Percentiles rank a stretch among this genome's conserved stretches.
Evolutionary conservation across 169 alveolate genomes (phyloP).

Genomic region (Eimeria necatrix): DNA sequence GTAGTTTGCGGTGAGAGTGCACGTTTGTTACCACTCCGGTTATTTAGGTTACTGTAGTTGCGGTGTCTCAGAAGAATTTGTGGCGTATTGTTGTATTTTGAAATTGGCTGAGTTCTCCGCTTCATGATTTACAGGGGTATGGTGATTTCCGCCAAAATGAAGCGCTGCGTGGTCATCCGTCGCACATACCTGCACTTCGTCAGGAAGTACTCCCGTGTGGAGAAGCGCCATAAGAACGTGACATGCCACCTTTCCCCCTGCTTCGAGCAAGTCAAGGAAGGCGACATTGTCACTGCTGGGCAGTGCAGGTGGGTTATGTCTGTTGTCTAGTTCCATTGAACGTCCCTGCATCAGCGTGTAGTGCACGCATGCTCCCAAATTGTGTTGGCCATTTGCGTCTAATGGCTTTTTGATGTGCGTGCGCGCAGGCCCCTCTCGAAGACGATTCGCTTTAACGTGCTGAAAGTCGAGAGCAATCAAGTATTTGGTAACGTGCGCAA

Average conservation of each 20-base stretch:
- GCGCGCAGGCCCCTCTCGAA: constrained; percentile 98
- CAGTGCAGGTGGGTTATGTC: constrained; percentile 95
- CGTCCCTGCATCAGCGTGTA: neutral
- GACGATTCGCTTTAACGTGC: constrained; percentile 99
- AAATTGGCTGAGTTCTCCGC: neutral
- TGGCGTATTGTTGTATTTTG: too few relatives aligned
- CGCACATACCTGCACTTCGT: constrained; percentile 99
- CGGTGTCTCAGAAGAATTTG: too few relatives aligned
- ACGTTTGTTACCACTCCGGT: too few relatives aligned
- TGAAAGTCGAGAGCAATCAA: constrained; percentile 98
- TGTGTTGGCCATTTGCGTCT: too few relatives aligned
- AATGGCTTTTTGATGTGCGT: too few relatives aligned
- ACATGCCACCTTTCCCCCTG: constrained; percentile 99
- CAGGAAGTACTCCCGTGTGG: constrained; percentile 98
- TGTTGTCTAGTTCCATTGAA: neutral
- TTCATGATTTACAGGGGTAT: constrained; percentile 94
- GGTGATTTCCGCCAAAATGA: constrained; percentile 99
- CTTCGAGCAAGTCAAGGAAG: constrained; percentile 97
- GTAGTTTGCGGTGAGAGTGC: too few relatives aligned
- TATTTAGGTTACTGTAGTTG: too few relatives aligned
- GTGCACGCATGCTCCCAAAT: neutral
- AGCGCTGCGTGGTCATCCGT: constrained; percentile 98
- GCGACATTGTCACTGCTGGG: constrained; percentile 99
- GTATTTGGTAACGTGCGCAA: constrained; percentile 99
- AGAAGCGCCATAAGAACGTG: constrained; percentile 99